Base-by-base conservation (phyloP, 805 yeast genomes). In the Candida xiaguanensis region DNA sequence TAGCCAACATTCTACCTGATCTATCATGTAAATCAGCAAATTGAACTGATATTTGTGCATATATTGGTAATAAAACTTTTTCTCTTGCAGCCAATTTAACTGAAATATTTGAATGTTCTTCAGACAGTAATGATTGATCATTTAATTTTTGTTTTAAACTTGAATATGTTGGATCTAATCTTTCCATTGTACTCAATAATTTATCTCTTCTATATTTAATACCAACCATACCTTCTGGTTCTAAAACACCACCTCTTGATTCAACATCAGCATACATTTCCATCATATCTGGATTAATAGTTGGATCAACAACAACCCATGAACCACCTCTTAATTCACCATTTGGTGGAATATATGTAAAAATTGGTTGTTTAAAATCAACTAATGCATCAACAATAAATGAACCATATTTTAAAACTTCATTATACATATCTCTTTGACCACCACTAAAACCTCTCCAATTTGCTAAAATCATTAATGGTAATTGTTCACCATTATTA, bases 371-470 rank as follows among this genome's bases (percentile, higher is more conserved):
- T 63, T 87, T 87, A 78, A 82, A 93, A 54, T 82, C 96, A 50
- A 88, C 95, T 46, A 93, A 76, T 11, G 99, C 97, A 62, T 93
- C 99, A 48, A 93, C 99, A 67, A 93, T 93, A 65, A 76, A 88
- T 3, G 98, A 81, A 61, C 99, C 99, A 61, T 86, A 93, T 67
- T 93, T 93, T 71, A 93, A 81, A 31, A 93, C 95, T 72, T 93
- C 99, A 57, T 90, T 88, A 77, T 85, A 95, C 99, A 93, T 93
- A 67, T 93, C 99, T 62, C 97, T 86, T 75, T 93, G 99, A 63
- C 99, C 99, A 74, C 99, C 99, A 51, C 97, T 88, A 81, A 93
- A 93, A 58, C 99, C 99, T 81, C 99, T 86, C 99, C 99, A 93
- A 78, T 93, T 93, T 44, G 99, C 99, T 53, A 93, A 72, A 50